These are phyloP conservation scores for Aspergillus nanangensis DNA, from an alignment of 495 filamentous ascomycete genomes.

Conservation along the genomic window DNA sequence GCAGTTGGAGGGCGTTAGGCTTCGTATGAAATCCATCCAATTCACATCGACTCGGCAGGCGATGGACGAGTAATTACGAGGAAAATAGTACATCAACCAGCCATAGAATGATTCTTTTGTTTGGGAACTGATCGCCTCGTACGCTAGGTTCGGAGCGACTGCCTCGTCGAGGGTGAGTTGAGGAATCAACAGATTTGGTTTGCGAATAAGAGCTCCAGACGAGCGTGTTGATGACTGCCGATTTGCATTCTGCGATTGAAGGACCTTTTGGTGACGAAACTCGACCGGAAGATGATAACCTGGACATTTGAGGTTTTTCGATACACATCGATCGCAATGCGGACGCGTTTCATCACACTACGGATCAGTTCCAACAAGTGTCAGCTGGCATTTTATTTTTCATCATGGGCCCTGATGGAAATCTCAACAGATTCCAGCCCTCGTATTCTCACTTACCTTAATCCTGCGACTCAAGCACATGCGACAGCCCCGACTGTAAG, in stretches of 20 bases:
- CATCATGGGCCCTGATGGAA: background rate
- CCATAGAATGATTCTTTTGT: background rate
- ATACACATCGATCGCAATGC: slow-evolving; percentile 20
- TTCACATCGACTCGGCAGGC: slow-evolving; percentile 1
- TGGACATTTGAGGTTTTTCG: slow-evolving; percentile 16
- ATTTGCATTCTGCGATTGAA: background rate
- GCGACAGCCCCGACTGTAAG: slow-evolving; percentile 27
- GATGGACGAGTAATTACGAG: background rate
- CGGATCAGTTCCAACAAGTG: background rate
- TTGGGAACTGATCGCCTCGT: background rate
- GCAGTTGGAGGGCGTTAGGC: background rate
- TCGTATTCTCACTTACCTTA: slow-evolving; percentile 11
- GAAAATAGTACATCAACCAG: slow-evolving; percentile 1
- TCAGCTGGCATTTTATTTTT: background rate
- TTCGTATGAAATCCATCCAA: slow-evolving; percentile 4
- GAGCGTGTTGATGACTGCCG: background rate
- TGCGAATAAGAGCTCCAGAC: background rate
- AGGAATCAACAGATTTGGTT: background rate
- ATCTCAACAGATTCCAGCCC: background rate
- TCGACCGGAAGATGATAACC: slow-evolving; percentile 16
- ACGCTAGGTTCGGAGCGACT: background rate
- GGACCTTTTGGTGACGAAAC: slow-evolving; percentile 4
- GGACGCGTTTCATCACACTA: slow-evolving; percentile 22
- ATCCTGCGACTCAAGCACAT: slow-evolving; percentile 22
- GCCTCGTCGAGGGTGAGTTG: background rate